These are phyloP conservation scores for Dendryphion nanum DNA, from an alignment of 2,329 filamentous ascomycete species.

Conservation along the genomic window DNA sequence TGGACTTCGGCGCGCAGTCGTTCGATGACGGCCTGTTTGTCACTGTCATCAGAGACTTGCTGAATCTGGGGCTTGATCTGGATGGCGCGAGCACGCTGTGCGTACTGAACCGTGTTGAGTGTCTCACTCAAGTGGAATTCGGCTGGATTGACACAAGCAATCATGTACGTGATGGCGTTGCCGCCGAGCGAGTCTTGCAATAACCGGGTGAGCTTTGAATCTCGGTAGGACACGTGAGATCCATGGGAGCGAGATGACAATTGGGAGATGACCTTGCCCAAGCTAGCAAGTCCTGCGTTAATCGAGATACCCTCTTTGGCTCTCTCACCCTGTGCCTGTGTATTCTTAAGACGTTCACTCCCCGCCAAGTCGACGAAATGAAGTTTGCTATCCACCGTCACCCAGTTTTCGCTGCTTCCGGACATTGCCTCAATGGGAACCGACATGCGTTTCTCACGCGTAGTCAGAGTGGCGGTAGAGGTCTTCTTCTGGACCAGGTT, in stretches of 20 bases:
- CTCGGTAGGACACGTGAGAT: constrained; percentile 93
- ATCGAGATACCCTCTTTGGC: constrained; percentile 97
- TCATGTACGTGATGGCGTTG: constrained; percentile 99
- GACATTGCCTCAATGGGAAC: constrained; percentile 80
- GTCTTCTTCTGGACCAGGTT: constrained; percentile 85
- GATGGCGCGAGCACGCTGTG: constrained; percentile 90
- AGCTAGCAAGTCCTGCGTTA: constrained; percentile 88
- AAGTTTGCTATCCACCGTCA: constrained; percentile 95
- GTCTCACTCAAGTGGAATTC: constrained; percentile 98
- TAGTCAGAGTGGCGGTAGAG: constrained; percentile 49
- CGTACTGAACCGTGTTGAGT: constrained; percentile 93
- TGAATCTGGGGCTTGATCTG: constrained; percentile 98
- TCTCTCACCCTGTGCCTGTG: constrained; percentile 88
- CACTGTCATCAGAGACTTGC: constrained; percentile 80
- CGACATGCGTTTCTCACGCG: constrained; percentile 79
- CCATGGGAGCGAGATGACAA: constrained; percentile 85
- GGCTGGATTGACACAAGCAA: constrained; percentile 94
- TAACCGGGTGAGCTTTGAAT: constrained; percentile 93
- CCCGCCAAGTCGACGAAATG: constrained; percentile 98
- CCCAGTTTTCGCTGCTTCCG: constrained; percentile 55
- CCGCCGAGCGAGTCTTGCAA: constrained; percentile 95
- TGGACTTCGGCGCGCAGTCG: constrained; percentile 89
- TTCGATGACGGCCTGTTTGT: constrained; percentile 92
- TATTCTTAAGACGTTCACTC: constrained; percentile 96
- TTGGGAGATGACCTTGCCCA: constrained; percentile 98